phyloP scores from a whole-genome alignment of 139 green algal genomes.

The Chlamydomonas eustigma region DNA sequence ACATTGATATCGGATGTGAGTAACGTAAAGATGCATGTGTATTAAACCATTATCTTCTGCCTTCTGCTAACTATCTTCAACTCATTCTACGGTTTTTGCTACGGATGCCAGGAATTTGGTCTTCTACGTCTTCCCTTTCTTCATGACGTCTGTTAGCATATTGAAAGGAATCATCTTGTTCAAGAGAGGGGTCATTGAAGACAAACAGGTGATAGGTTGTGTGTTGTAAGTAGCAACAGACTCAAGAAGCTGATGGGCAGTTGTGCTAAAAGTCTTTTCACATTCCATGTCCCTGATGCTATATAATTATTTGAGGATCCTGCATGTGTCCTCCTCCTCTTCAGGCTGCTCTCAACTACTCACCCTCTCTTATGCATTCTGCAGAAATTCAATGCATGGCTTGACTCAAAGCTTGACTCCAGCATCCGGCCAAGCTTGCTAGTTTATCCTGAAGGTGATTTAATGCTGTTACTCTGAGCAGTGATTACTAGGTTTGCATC shows the following conservation, averaged over 20 bases:
- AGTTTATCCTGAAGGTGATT: slow-evolving; percentile 67
- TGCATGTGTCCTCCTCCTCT: too few species aligned
- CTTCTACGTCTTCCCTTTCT: slow-evolving; percentile 77
- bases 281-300: too few species aligned
- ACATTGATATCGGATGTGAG: too few species aligned
- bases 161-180: slow-evolving; percentile 72
- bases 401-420: slow-evolving; percentile 44
- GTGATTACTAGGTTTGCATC: not conserved
- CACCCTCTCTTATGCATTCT: not conserved
- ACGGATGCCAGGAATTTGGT: slow-evolving; percentile 77
- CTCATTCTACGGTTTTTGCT: too few species aligned
- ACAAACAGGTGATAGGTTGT: slow-evolving; percentile 78
- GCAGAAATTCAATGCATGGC: slow-evolving; percentile 64
- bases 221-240: too few species aligned
- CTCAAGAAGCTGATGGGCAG: too few species aligned
- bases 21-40: too few species aligned
- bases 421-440: slow-evolving; percentile 54
- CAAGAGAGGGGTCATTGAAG: slow-evolving; percentile 60
- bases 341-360: not conserved
- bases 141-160: slow-evolving; percentile 63
- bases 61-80: too few species aligned
- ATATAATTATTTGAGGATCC: too few species aligned
- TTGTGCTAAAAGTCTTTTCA: too few species aligned
- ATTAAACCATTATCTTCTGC: too few species aligned
- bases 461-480: not conserved